Evolutionary conservation across 2,329 filamentous ascomycete species (phyloP), one percentile per base, ranked within the genome.

Genomic region (Ophiostoma perfectum): DNA sequence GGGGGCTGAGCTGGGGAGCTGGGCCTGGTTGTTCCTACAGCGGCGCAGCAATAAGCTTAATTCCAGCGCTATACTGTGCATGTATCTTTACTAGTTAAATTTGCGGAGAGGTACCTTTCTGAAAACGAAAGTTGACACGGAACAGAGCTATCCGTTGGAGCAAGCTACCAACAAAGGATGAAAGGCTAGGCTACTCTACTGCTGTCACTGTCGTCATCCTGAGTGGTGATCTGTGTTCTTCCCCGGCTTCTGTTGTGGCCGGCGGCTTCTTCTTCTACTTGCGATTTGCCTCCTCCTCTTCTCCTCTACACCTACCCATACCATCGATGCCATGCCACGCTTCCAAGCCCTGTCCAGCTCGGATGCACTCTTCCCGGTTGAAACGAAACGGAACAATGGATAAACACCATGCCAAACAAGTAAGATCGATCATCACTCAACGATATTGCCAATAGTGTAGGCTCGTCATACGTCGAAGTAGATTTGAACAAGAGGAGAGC

Each of bases 351-450:
- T 18, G n/a, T 55, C n/a, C 49, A 11, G 7, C 49, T 36, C 49
- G 49, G 49, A 55, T 55, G n/a, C n/a, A 18, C 8, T 36, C 14
- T 36, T 55, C 14, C 49, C 49, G 49, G n/a, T 0, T 11, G 49
- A 55, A 55, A 55, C 49, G 18, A 55, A 55, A 55, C n/a, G 8
- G 49, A 55, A 55, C 49, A 55, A 11, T 18, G 49, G 49, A 55
- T 55, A 1, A 27, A 7, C 27, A 27, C 27, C 27, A 27, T 27
- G 27, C 27, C 27, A 27, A 27, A 27, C 27, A 27, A 27, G 27
- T 27, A 27, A 27, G 27, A 27, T 27, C 27, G 27, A 27, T 2
- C 27, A 1, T 27, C 27, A 2, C 27, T 27, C 27, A 27, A 27
- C 27, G 27, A 27, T 27, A 27, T 27, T 27, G 27, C 27, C 27